Percentiles rank a stretch among this genome's conserved stretches.
These are phyloP conservation scores for Pseudopithomyces chartarum DNA, from an alignment of 2,329 filamentous ascomycete genomes.

Conservation along the genomic window DNA sequence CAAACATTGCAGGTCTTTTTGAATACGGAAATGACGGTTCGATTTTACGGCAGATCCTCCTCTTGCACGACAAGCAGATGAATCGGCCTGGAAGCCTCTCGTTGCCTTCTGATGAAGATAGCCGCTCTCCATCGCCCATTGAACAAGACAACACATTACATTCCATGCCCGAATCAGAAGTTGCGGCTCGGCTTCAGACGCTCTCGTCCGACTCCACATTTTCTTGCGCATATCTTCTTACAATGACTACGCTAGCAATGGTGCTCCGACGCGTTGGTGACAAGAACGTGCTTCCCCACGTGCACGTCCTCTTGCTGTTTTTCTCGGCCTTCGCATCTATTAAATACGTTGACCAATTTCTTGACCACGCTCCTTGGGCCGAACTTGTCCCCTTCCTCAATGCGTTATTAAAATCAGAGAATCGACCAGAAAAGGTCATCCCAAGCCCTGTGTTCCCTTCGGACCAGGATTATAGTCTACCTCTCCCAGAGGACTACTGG, in stretches of 20 bases:
- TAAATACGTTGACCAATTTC: conserved; percentile 36
- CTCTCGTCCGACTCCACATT: conserved; percentile 29
- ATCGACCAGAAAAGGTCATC: conserved; percentile 38
- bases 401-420: conserved; percentile 50
- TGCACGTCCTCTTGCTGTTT: conserved; percentile 68
- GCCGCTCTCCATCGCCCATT: conserved; percentile 20
- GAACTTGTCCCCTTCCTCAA: conserved; percentile 59
- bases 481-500: conserved; percentile 71
- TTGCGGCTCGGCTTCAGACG: conserved; percentile 19
- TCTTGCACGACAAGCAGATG: conserved; percentile 17
- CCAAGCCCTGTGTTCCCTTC: conserved; percentile 53
- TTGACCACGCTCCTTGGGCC: conserved; percentile 59
- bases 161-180: conserved; percentile 22
- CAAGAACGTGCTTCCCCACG: conserved; percentile 63
- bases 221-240: conserved; percentile 47
- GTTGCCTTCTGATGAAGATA: conserved; percentile 20
- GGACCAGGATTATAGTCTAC: conserved; percentile 53
- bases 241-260: conserved; percentile 52
- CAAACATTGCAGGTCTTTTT: conserved; percentile 59
- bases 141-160: conserved; percentile 17
- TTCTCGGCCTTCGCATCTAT: conserved; percentile 52
- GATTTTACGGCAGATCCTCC: conserved; percentile 38
- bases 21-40: conserved; percentile 58
- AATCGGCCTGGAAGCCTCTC: conserved; percentile 12
- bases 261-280: conserved; percentile 61